Evolutionary conservation across 139 green algal species (phyloP).

Genomic region (Picochlorum costavermella): DNA sequence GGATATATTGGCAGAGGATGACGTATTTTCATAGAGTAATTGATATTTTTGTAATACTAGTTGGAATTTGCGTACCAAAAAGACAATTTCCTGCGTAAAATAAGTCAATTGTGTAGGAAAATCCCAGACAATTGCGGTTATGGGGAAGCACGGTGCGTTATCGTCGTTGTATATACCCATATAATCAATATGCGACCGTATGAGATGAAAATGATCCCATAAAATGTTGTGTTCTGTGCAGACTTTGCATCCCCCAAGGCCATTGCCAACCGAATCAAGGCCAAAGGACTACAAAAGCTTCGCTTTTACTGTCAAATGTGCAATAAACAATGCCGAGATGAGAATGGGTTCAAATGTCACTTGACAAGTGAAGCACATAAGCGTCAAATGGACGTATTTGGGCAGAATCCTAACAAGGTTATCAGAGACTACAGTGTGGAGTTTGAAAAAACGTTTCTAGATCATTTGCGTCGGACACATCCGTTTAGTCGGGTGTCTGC

Average conservation of each 20-base stretch:
- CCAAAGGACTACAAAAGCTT: conserved; percentile 93
- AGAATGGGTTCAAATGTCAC: conserved; percentile 99
- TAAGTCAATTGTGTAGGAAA: too few relatives aligned
- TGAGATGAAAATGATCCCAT: too few relatives aligned
- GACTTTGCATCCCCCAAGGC: conserved; percentile 87
- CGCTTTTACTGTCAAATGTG: conserved; percentile 89
- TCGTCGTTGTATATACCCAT: too few relatives aligned
- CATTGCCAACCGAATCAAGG: conserved; percentile 93
- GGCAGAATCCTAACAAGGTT: conserved; percentile 61
- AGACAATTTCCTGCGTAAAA: too few relatives aligned
- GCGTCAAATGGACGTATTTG: conserved; percentile 86
- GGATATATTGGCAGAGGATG: neutral
- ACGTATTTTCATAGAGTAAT: neutral
- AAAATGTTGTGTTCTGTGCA: neutral
- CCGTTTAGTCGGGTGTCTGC: conserved; percentile 65
- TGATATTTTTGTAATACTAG: neutral
- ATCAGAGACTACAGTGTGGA: conserved; percentile 79
- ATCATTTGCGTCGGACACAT: conserved; percentile 72
- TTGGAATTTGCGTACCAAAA: too few relatives aligned
- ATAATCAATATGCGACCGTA: too few relatives aligned
- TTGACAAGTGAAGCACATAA: conserved; percentile 67
- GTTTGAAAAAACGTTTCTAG: conserved; percentile 86
- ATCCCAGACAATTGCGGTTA: too few relatives aligned
- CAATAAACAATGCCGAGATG: conserved; percentile 95
- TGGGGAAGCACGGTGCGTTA: too few relatives aligned